Conservation (phyloP, 2,329 filamentous ascomycete species). For the Clarireedia monteithiana region DNA sequence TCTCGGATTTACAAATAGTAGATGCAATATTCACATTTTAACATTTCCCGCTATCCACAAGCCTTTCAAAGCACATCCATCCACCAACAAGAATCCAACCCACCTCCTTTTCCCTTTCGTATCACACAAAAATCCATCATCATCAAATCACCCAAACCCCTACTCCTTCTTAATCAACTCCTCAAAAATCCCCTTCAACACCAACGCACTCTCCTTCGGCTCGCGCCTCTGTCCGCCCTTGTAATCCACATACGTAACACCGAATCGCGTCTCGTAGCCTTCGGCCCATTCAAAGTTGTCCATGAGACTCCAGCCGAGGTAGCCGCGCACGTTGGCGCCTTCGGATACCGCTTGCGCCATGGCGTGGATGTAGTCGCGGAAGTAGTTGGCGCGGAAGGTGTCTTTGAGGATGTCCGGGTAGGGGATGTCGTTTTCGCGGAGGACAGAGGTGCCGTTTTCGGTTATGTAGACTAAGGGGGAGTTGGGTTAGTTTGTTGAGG, state of each 20-base stretch:
- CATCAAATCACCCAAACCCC: not conserved
- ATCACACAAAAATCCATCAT: not conserved
- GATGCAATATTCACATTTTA: no score
- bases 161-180: conserved; percentile 56
- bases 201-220: conserved; percentile 76
- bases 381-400: conserved; percentile 75
- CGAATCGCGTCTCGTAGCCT: conserved; percentile 80
- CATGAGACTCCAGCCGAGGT: conserved; percentile 82
- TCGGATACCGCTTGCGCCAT: conserved; percentile 69
- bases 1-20: no score
- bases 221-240: conserved; percentile 68
- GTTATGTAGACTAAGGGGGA: conserved; percentile 53
- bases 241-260: conserved; percentile 79
- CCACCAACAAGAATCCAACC: not conserved
- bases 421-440: conserved; percentile 71
- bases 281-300: conserved; percentile 58
- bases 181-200: conserved; percentile 64
- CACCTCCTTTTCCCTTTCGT: not conserved
- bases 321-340: conserved; percentile 70
- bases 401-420: conserved; percentile 67
- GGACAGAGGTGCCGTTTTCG: conserved; percentile 80
- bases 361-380: conserved; percentile 66
- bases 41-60: no score
- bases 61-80: not conserved
- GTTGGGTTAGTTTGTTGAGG: not conserved